These are phyloP conservation scores for Pueraria montana DNA, from an alignment of 306 rosid species.

Conservation along the genomic window DNA sequence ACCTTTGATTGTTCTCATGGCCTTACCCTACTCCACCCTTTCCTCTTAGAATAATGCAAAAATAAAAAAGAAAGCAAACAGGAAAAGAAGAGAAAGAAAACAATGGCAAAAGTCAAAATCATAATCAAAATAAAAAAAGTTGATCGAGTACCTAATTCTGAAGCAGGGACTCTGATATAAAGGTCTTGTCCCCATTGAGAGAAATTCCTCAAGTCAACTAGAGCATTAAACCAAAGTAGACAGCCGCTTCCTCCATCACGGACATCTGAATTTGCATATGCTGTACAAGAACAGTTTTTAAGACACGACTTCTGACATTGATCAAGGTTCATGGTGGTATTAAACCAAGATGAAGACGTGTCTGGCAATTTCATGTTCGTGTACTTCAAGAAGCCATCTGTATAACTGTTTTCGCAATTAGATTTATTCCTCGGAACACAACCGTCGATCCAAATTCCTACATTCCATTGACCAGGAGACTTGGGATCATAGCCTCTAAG, in stretches of 20 bases:
- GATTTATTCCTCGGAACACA: background rate
- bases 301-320: background rate
- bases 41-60: too few species aligned
- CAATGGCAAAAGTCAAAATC: too few species aligned
- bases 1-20: too few species aligned
- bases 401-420: background rate
- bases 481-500: background rate
- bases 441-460: background rate
- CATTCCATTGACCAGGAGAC: background rate
- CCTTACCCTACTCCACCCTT: too few species aligned
- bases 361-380: background rate
- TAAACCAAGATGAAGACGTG: background rate
- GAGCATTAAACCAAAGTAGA: background rate
- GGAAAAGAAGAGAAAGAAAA: too few species aligned
- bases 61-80: too few species aligned
- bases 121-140: background rate
- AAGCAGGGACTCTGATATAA: conserved; percentile 47
- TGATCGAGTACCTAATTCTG: conserved; percentile 45
- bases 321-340: background rate
- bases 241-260: background rate
- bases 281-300: background rate
- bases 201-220: conserved; percentile 8
- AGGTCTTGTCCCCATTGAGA: conserved; percentile 48
- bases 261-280: background rate
- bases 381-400: background rate